Evolutionary conservation across 371 early-diverging fungal species (phyloP), one percentile per base, ranked within the genome.

Genomic region (Saksenaea oblongispora): DNA sequence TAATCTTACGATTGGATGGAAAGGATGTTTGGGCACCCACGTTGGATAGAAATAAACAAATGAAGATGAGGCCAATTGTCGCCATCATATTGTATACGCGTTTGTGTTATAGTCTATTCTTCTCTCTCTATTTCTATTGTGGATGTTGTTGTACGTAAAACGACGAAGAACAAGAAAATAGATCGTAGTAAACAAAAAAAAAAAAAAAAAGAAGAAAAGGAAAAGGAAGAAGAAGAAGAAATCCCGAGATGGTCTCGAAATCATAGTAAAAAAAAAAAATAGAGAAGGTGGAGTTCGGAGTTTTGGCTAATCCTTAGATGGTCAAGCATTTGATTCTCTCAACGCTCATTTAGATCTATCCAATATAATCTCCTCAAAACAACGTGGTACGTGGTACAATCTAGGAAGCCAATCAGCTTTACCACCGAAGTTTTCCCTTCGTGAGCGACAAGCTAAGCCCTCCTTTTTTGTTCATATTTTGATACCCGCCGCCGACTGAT

Each of bases 381-480:
- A 47, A 47, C 51, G 51, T 47, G 51, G 51, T 47, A 47, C 51
- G 51, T 47, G 7, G 51, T 22, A 47, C 51, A 47, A 47, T 47
- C 51, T 5, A 26, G 22, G 22, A 47, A 47, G 51, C 51, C 51
- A 47, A 47, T 47, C 51, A 47, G 51, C 51, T 10, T 22, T 3
- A 11, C 51, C 51, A 47, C 51, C 51, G 9, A 47, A 47, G 24
- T 47, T 22, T 5, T 47, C 22, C 51, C 22, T 8, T 11, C 39
- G 2, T 11, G 10, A 39, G 10, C 18, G 7, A 7, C 31, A 7
- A 31, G 51, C 51, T 47, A 47, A 47, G 51, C 51, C 51, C 51
- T 47, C 5, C 51, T 22, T 10, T 22, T 10, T 17, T 22, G 17
- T 47, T 47, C 31, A 31, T 31, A 31, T 31, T 47, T 47, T 10